Evolutionary conservation across 23 red algal species (phyloP), one percentile per base, ranked within the genome.

Genomic region (Gracilaria caudata): DNA sequence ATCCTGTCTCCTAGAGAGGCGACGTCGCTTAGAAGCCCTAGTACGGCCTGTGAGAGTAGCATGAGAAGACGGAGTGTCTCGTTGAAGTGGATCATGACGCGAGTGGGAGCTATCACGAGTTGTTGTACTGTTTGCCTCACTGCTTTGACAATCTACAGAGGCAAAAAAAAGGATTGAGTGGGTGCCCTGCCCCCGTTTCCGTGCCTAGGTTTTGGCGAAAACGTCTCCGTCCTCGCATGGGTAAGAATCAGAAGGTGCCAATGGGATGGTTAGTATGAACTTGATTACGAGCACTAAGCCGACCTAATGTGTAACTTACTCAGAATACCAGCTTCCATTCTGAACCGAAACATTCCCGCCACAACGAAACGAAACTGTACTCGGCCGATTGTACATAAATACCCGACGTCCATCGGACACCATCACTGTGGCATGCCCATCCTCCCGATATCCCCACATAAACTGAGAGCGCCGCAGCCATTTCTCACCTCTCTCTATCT

Each of bases 341-440:
- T 2, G 23, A 60, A 7, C 57, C 9, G 8, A 6, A 1, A 5
- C 21, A 6, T 41, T 71, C 65, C 33, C 65, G 29, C 65, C 65
- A 39, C 37, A 39, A 36, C 65, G 65, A 71, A 71, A 71, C 65
- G 65, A 71, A 36, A 71, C 29, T 71, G 65, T 71, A 71, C 65
- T 41, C 65, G 7, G 32, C 29, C 7, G 34, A 71, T 40, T 21
- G 4, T 16, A 34, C 4, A 41, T 71, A 71, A 39, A 71, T 71
- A 71, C 65, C 12, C 13, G 30, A 68, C 4, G 30, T 35, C 5
- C n/a, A 33, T 4, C 4, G 2, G 4, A 7, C 3, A n/a, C 16
- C 3, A 3, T 21, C 16, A 3, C 16, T 20, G 53, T 56, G 53
- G 53, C 10, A 45, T 45, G 41, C 41, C 41, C 4, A 45, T 45